These are phyloP conservation scores for Hypoxylon lienhwacheense DNA, from an alignment of 495 filamentous ascomycete genomes.

Conservation along the genomic window DNA sequence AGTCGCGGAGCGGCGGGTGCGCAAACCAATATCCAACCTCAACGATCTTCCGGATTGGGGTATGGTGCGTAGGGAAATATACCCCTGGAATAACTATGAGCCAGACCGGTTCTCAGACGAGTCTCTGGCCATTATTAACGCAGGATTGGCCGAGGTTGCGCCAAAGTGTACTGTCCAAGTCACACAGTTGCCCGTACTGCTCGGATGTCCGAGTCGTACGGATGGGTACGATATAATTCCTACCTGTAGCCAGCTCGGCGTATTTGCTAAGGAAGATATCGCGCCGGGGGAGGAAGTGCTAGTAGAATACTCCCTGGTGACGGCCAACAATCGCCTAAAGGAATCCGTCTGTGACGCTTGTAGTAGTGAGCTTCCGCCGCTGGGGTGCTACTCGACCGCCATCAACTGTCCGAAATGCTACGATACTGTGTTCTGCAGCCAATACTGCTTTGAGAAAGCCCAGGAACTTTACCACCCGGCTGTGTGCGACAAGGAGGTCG, in stretches of 20 bases:
- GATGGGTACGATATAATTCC: constrained; percentile 51
- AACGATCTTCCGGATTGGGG: constrained; percentile 69
- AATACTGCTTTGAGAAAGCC: constrained; percentile 70
- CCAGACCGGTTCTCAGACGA: constrained; percentile 76
- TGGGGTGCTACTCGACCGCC: constrained; percentile 48
- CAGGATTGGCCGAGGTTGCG: constrained; percentile 62
- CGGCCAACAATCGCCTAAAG: constrained; percentile 78
- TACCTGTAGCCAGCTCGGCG: constrained; percentile 75
- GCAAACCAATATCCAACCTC: constrained; percentile 49
- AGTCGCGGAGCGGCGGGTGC: constrained; percentile 47
- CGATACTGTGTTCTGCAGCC: constrained; percentile 84
- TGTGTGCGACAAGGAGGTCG: constrained; percentile 81
- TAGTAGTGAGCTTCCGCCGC: constrained; percentile 68
- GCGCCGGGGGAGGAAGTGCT: constrained; percentile 74
- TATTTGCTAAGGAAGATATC: constrained; percentile 86
- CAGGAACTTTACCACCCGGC: constrained; percentile 77
- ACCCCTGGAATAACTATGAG: constrained; percentile 91
- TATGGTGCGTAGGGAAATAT: constrained; percentile 79
- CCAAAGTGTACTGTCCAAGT: constrained; percentile 72
- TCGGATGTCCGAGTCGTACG: constrained; percentile 49
- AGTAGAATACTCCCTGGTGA: constrained; percentile 75
- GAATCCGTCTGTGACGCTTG: constrained; percentile 85
- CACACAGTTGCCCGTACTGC: constrained; percentile 69
- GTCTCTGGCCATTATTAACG: constrained; percentile 68
- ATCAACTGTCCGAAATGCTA: constrained; percentile 73